These are phyloP conservation scores for Picea sitchensis DNA, from an alignment of 75 land plant species.

Conservation along the genomic window DNA sequence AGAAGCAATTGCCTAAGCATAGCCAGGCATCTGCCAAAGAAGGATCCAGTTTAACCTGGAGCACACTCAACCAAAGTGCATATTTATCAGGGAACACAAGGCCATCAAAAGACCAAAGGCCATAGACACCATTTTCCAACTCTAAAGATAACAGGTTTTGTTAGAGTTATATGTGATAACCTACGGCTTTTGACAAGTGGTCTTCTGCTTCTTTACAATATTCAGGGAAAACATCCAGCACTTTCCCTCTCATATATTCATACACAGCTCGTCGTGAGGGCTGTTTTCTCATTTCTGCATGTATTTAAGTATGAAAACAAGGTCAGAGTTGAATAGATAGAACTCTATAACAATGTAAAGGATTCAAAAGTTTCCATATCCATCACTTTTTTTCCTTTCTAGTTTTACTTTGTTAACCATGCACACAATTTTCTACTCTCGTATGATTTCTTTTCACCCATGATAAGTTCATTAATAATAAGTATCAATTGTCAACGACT, in stretches of 20 bases:
- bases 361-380: neutral
- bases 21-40: conserved; percentile 93
- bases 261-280: conserved; percentile 58
- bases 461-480: too few relatives aligned
- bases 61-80: conserved; percentile 8
- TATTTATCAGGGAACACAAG: neutral
- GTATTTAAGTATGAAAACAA: neutral
- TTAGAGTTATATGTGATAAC: conserved; percentile 5
- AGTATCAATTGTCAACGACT: too few relatives aligned
- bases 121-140: conserved; percentile 1
- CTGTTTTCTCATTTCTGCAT: conserved; percentile 68
- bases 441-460: neutral
- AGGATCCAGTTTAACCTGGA: conserved; percentile 94
- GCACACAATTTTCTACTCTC: neutral
- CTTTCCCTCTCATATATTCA: conserved; percentile 89
- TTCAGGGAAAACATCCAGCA: conserved; percentile 76
- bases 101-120: neutral
- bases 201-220: conserved; percentile 94
- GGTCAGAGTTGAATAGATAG: neutral
- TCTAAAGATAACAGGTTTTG: neutral
- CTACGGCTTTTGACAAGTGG: conserved; percentile 95
- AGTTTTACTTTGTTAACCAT: neutral
- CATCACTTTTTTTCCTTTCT: neutral
- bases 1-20: conserved; percentile 87
- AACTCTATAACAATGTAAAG: neutral